A percentile compares a stretch with the other conserved stretches of the same genome.
phyloP scores from a whole-genome alignment of 2,329 filamentous ascomycete species.

The Talaromyces rugulosus region DNA sequence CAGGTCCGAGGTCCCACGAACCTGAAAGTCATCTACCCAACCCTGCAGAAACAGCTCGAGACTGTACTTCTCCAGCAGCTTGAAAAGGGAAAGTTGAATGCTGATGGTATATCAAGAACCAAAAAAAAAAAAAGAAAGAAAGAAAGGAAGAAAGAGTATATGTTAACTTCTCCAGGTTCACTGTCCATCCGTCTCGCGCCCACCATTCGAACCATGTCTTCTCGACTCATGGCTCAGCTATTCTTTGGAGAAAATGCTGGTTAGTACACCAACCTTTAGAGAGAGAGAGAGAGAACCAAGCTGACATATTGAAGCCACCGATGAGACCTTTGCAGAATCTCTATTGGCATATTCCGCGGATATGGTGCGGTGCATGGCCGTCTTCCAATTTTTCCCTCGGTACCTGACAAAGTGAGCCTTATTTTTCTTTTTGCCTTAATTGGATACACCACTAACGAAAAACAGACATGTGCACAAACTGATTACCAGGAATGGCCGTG shows the following conservation, averaged over 20 bases:
- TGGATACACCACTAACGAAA: background rate
- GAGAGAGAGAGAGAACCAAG: background rate
- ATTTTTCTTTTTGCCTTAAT: background rate
- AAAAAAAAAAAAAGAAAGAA: background rate
- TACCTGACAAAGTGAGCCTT: background rate
- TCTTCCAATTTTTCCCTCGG: background rate
- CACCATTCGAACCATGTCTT: background rate
- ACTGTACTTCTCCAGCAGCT: background rate
- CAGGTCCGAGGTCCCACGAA: background rate
- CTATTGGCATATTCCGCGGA: background rate
- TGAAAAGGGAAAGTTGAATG: background rate
- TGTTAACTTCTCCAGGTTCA: background rate
- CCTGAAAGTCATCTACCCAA: background rate
- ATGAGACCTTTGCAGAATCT: background rate
- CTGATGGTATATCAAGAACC: background rate
- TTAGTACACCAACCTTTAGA: background rate
- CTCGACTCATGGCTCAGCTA: background rate
- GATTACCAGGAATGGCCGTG: background rate
- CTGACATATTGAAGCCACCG: background rate
- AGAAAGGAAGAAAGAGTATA: background rate
- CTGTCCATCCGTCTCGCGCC: background rate
- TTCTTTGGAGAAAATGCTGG: slow-evolving; percentile 1
- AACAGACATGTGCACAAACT: background rate
- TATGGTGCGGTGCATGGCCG: background rate
- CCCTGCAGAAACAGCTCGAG: background rate